These are phyloP conservation scores for Ogataea polymorpha DNA, from an alignment of 805 yeast species.

Conservation along the genomic window DNA sequence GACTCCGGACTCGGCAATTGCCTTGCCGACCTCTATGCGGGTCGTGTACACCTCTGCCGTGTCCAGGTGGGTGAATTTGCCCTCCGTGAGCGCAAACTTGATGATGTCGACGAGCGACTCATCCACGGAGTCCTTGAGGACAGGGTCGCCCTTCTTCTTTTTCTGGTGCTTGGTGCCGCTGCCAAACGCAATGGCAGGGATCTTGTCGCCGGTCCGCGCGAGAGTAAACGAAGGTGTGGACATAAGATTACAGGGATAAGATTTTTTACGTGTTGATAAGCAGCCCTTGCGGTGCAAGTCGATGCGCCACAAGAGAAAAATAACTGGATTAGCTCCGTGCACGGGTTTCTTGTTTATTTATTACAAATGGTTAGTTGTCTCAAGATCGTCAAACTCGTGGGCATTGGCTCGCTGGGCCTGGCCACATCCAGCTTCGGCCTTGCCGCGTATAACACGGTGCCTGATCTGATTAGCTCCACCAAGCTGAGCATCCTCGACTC, in stretches of 20 bases:
- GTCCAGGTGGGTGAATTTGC: conserved; percentile 59
- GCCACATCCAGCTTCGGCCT: conserved; percentile 48
- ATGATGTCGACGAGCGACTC: conserved; percentile 46
- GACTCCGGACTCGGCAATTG: conserved; percentile 41
- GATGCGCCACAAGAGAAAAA: conserved; percentile 1
- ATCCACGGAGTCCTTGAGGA: conserved; percentile 21
- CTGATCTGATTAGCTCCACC: conserved; percentile 14
- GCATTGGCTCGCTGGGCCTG: conserved; percentile 67
- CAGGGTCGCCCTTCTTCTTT: conserved; percentile 31
- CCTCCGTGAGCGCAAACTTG: conserved; percentile 40
- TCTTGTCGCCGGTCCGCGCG: conserved; percentile 28
- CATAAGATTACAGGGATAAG: neutral
- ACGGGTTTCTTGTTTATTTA: neutral
- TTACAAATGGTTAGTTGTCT: conserved; percentile 49
- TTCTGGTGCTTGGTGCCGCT: conserved; percentile 58
- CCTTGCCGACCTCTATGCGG: conserved; percentile 56
- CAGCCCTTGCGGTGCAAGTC: neutral
- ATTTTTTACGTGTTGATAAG: neutral
- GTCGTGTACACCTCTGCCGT: conserved; percentile 70
- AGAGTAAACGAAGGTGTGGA: conserved; percentile 27
- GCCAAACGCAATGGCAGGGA: conserved; percentile 45
- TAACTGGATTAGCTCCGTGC: neutral
- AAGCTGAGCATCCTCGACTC: conserved; percentile 13
- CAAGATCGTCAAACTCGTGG: conserved; percentile 57
- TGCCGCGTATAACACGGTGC: conserved; percentile 21